Conservation (phyloP, 2,329 filamentous ascomycete species). For the Cladophialophora exuberans region DNA sequence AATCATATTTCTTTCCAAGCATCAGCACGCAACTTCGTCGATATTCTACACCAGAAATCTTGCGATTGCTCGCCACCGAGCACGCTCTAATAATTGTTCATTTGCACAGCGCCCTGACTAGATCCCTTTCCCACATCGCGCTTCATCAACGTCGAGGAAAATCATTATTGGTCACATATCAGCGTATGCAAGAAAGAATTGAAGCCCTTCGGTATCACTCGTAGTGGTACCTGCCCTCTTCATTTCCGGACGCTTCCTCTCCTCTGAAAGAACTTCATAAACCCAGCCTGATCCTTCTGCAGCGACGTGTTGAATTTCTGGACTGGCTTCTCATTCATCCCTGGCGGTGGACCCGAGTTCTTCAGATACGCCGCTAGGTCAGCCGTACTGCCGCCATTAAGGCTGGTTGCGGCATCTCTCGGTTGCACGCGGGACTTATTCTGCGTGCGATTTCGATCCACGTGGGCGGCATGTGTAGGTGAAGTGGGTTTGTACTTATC, state of each 20-base stretch:
- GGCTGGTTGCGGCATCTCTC: constrained; percentile 15
- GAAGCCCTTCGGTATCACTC: neutral
- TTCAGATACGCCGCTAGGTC: constrained; percentile 75
- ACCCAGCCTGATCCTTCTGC: constrained; percentile 36
- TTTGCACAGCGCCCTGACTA: neutral
- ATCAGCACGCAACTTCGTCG: no score
- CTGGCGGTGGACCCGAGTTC: constrained; percentile 65
- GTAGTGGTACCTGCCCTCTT: neutral
- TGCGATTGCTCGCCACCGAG: no score
- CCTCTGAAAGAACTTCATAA: constrained; percentile 42
- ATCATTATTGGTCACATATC: constrained; percentile 5
- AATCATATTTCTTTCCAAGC: no score
- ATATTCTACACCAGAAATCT: no score
- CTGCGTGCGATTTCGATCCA: constrained; percentile 39
- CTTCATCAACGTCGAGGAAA: neutral
- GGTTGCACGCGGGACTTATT: constrained; percentile 28
- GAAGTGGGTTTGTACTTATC: constrained; percentile 37
- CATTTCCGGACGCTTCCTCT: constrained; percentile 27
- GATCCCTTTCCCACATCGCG: neutral
- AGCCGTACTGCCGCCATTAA: constrained; percentile 52
- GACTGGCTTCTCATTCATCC: constrained; percentile 14
- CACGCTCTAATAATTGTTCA: neutral
- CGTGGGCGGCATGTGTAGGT: constrained; percentile 44
- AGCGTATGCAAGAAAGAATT: neutral
- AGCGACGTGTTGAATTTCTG: constrained; percentile 22